Percentiles rank a stretch among this genome's conserved stretches.
These are phyloP conservation scores for Geotrichum klebahnii DNA, from an alignment of 1,139 yeast species.

Conservation along the genomic window DNA sequence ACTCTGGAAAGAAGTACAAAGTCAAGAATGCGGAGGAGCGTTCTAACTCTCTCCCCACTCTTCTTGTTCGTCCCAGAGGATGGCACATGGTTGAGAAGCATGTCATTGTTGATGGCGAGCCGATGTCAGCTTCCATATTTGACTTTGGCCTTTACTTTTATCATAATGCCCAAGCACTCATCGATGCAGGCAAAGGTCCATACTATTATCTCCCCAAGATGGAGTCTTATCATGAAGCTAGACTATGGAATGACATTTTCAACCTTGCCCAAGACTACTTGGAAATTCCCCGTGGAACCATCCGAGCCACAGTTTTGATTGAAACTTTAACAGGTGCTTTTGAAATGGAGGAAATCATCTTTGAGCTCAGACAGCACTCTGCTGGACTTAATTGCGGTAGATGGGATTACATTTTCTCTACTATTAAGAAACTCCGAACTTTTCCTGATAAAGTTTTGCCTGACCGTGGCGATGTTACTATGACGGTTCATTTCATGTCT, in stretches of 20 bases:
- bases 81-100: conserved; percentile 81
- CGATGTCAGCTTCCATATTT: conserved; percentile 67
- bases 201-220: conserved; percentile 75
- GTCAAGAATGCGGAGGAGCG: conserved; percentile 49
- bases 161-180: conserved; percentile 63
- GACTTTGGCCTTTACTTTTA: conserved; percentile 75
- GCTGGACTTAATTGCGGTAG: conserved; percentile 78
- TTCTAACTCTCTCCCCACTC: conserved; percentile 58
- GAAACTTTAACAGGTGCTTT: conserved; percentile 74
- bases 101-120: conserved; percentile 68
- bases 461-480: conserved; percentile 68
- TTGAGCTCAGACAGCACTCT: conserved; percentile 68
- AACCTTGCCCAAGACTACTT: conserved; percentile 64
- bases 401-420: conserved; percentile 78
- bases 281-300: conserved; percentile 64
- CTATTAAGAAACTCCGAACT: conserved; percentile 62
- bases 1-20: conserved; percentile 52
- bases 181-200: conserved; percentile 65
- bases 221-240: conserved; percentile 77
- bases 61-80: conserved; percentile 81
- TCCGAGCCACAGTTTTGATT: conserved; percentile 72
- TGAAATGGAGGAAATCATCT: conserved; percentile 79
- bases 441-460: conserved; percentile 63
- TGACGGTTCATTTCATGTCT: conserved; percentile 72
- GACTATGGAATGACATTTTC: conserved; percentile 75